A percentile compares a stretch with the other conserved stretches of the same genome.
Conservation (phyloP, 192 early-diverging fungal genomes). For the Backusella australiensis region DNA sequence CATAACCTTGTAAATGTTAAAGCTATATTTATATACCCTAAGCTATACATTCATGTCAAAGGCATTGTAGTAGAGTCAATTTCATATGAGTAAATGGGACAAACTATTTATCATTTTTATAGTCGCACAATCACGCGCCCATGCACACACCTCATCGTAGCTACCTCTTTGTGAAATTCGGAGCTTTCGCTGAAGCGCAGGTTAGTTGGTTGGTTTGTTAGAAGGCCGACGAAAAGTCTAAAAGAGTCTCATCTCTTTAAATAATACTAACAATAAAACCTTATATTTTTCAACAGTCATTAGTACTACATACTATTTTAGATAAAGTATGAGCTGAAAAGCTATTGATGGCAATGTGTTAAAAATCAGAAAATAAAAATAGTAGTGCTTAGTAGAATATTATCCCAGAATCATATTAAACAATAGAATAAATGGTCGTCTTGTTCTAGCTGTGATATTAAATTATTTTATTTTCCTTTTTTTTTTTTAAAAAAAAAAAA, state of each 20-base stretch:
- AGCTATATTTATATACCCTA: background rate
- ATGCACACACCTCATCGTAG: background rate
- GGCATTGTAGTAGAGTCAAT: background rate
- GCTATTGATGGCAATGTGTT: background rate
- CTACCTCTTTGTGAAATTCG: conserved; percentile 5
- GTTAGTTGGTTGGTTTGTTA: background rate
- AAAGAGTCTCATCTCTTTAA: conserved; percentile 4
- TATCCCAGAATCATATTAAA: background rate
- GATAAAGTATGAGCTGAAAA: background rate
- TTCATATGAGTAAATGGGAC: background rate
- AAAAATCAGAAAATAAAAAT: background rate
- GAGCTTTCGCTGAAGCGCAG: background rate
- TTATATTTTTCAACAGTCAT: background rate
- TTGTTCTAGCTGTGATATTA: too few species aligned
- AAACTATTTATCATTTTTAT: background rate
- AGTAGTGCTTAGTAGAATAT: background rate
- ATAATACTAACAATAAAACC: background rate
- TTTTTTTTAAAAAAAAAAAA: too few species aligned
- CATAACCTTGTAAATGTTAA: background rate
- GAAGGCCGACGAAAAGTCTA: background rate
- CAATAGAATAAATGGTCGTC: background rate
- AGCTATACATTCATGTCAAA: background rate
- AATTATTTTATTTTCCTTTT: too few species aligned
- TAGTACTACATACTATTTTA: background rate
- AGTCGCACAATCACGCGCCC: background rate